Evolutionary conservation across 768 basidiomycete genomes (phyloP).

Genomic region (Boletus reticulatus): DNA sequence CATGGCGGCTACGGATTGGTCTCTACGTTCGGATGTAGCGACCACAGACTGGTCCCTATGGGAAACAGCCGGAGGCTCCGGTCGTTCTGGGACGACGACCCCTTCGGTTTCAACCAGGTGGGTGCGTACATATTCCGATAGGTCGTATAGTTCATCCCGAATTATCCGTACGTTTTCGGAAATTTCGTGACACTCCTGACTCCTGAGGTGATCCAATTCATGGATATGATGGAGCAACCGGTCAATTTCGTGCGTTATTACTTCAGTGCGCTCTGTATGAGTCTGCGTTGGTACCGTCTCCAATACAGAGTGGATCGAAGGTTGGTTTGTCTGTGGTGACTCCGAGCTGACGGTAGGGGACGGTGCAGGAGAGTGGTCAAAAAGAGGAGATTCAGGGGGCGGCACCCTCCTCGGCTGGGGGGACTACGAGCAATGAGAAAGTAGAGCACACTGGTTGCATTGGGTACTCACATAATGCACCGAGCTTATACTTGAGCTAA

Average conservation of each 20-base stretch:
- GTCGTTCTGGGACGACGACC: conserved; percentile 11
- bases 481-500: conserved; percentile 21
- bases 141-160: conserved; percentile 62
- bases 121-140: conserved; percentile 55
- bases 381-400: conserved; percentile 18
- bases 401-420: conserved; percentile 33
- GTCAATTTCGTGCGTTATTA: conserved; percentile 52
- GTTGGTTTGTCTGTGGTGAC: conserved; percentile 45
- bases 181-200: conserved; percentile 62
- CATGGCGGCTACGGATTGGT: conserved; percentile 47
- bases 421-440: conserved; percentile 20
- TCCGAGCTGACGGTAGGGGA: conserved; percentile 48
- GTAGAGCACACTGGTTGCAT: neutral
- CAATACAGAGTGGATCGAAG: conserved; percentile 47
- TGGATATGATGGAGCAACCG: conserved; percentile 53
- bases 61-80: conserved; percentile 15
- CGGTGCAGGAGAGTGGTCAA: conserved; percentile 40
- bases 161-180: conserved; percentile 68
- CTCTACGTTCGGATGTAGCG: conserved; percentile 39
- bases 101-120: conserved; percentile 26
- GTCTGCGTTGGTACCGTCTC: conserved; percentile 42
- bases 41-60: conserved; percentile 45
- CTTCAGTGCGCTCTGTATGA: conserved; percentile 38
- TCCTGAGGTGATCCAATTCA: conserved; percentile 61
- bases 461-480: conserved; percentile 36